Evolutionary conservation across 352 stramenopile species (phyloP).

Genomic region (Globisporangium apiculatum): DNA sequence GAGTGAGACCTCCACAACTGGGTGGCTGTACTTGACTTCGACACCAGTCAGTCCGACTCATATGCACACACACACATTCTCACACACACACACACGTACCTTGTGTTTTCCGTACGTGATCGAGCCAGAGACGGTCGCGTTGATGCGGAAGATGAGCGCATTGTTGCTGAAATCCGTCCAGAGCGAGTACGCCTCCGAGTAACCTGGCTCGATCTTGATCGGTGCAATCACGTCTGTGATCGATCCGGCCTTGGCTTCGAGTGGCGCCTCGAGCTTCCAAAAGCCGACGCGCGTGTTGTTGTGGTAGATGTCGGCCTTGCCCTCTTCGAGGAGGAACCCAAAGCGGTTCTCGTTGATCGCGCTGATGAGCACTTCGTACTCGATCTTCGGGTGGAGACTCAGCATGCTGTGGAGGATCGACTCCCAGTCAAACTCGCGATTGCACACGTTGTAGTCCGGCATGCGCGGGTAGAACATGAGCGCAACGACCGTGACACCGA

Average conservation of each 20-base stretch:
- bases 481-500: conserved; percentile 55
- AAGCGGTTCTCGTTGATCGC: conserved; percentile 88
- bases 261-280: conserved; percentile 64
- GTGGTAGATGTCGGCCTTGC: conserved; percentile 77
- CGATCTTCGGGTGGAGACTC: conserved; percentile 68
- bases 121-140: conserved; percentile 67
- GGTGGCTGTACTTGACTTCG: no score
- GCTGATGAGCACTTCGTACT: conserved; percentile 83
- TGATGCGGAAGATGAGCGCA: conserved; percentile 75
- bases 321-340: conserved; percentile 72
- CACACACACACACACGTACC: conserved; percentile 27
- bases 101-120: conserved; percentile 80
- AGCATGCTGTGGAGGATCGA: conserved; percentile 76
- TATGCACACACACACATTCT: not conserved
- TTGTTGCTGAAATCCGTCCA: conserved; percentile 71
- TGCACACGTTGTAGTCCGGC: conserved; percentile 87
- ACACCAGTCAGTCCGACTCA: no score
- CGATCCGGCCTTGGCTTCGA: conserved; percentile 54
- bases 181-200: conserved; percentile 50
- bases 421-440: conserved; percentile 85
- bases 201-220: conserved; percentile 66
- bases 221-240: conserved; percentile 75
- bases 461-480: conserved; percentile 87
- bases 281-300: conserved; percentile 57
- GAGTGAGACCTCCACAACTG: not conserved